Conservation (phyloP, 2,329 filamentous ascomycete species). For the Xylaria sp. region DNA sequence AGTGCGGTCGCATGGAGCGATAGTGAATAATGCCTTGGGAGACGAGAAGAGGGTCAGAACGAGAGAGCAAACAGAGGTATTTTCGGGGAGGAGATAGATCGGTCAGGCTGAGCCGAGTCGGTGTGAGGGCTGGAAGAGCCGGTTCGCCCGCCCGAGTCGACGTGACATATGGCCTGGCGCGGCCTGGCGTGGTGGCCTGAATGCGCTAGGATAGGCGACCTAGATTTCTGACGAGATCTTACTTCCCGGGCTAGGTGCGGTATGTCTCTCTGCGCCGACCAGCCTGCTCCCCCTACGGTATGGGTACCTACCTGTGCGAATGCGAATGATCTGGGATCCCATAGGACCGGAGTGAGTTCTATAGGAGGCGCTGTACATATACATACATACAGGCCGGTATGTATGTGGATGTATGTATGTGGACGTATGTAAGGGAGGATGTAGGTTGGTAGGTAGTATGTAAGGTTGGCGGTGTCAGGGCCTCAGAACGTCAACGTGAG, state of each 20-base stretch:
- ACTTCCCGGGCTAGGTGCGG: background rate
- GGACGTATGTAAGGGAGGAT: background rate
- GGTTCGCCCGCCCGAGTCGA: conserved; percentile 1
- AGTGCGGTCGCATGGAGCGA: conserved; percentile 23
- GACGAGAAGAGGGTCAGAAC: background rate
- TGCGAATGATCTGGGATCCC: conserved; percentile 1
- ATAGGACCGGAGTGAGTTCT: background rate
- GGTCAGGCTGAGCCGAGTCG: conserved; percentile 28
- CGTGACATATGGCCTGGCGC: conserved; percentile 3
- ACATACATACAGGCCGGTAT: background rate
- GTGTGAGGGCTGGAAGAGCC: conserved; percentile 11
- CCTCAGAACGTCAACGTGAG: conserved; percentile 20
- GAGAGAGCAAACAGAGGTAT: background rate
- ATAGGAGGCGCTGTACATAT: background rate
- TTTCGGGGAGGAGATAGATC: background rate
- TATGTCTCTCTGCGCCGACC: conserved; percentile 17
- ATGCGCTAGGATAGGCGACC: background rate
- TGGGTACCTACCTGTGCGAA: background rate
- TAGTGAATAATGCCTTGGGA: conserved; percentile 1
- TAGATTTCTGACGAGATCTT: background rate
- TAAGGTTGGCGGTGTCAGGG: background rate
- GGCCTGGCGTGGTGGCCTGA: background rate
- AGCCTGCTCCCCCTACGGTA: conserved; percentile 11
- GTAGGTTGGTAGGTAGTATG: background rate
- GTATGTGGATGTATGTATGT: background rate